Percentiles rank a stretch among this genome's conserved stretches.
Conservation (phyloP, 805 yeast genomes). For the Maudiozyma pseudohumilis region DNA sequence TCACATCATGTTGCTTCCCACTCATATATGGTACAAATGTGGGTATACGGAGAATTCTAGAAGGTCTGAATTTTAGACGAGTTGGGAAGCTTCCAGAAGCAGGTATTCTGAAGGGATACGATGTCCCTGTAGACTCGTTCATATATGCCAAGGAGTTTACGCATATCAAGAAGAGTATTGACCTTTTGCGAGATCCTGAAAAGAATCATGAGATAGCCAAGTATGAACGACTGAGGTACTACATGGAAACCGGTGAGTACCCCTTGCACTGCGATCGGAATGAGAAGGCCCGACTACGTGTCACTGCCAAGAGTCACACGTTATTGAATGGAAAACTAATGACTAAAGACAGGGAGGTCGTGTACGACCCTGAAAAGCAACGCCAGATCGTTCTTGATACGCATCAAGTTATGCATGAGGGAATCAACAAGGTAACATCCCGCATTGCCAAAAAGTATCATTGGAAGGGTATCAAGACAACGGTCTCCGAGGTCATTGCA, state of each 20-base stretch:
- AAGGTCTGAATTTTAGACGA: constrained; percentile 61
- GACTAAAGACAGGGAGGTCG: constrained; percentile 75
- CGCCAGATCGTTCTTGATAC: constrained; percentile 59
- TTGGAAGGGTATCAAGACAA: constrained; percentile 85
- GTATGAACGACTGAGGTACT: constrained; percentile 68
- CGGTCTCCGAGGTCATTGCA: constrained; percentile 69
- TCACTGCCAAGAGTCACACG: constrained; percentile 63
- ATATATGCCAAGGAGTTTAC: constrained; percentile 77
- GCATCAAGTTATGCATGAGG: constrained; percentile 67
- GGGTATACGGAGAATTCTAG: constrained; percentile 72
- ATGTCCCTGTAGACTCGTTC: constrained; percentile 75
- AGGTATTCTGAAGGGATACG: constrained; percentile 77
- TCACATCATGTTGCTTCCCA: constrained; percentile 74
- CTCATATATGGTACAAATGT: constrained; percentile 82
- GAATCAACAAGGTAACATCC: constrained; percentile 81
- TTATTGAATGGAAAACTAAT: constrained; percentile 61
- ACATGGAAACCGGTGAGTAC: constrained; percentile 74
- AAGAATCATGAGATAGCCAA: constrained; percentile 31
- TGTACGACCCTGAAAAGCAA: constrained; percentile 66
- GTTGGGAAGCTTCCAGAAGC: constrained; percentile 80
- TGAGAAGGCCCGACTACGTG: constrained; percentile 78
- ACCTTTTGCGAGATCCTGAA: constrained; percentile 21
- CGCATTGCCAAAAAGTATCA: constrained; percentile 70
- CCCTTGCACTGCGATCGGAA: constrained; percentile 75
- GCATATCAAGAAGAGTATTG: constrained; percentile 31